A percentile compares a stretch with the other conserved stretches of the same genome.
These are phyloP conservation scores for Pseudocercospora musae DNA, from an alignment of 2,329 filamentous ascomycete genomes.

Conservation along the genomic window DNA sequence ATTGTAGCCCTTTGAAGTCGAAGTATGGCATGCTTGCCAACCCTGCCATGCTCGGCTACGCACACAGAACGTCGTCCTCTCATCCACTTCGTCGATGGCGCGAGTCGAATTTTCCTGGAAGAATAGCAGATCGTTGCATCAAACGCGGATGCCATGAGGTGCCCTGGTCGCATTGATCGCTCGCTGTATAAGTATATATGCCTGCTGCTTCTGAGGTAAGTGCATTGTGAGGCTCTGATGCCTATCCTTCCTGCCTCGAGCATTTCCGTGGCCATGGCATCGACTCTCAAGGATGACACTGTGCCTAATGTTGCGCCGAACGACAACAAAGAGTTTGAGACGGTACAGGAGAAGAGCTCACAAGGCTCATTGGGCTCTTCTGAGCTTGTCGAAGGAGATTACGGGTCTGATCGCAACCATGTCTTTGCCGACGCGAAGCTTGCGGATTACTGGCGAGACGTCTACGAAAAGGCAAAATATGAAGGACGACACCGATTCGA, in stretches of 20 bases:
- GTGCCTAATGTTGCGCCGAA: neutral
- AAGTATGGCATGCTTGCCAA: constrained; percentile 2
- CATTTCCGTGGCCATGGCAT: constrained; percentile 9
- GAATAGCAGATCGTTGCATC: neutral
- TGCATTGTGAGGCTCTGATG: neutral
- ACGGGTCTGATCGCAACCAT: constrained; percentile 19
- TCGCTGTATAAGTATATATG: constrained; percentile 5
- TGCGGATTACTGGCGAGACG: constrained; percentile 52
- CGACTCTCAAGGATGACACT: neutral
- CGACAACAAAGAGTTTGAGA: constrained; percentile 6
- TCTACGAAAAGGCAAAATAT: constrained; percentile 55
- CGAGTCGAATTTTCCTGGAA: constrained; percentile 4
- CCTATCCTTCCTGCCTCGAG: neutral
- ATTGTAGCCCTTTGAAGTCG: constrained; percentile 1
- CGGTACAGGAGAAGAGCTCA: constrained; percentile 1
- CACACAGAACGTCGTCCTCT: constrained; percentile 5
- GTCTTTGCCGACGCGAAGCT: constrained; percentile 51
- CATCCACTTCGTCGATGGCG: constrained; percentile 11
- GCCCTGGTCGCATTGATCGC: neutral
- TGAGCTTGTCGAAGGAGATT: constrained; percentile 18
- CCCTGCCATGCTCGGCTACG: neutral
- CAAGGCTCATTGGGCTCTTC: constrained; percentile 13
- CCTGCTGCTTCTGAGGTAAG: neutral
- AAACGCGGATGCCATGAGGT: constrained; percentile 7
- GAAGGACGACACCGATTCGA: constrained; percentile 51